Evolutionary conservation across 805 yeast genomes (phyloP).

Genomic region (Cyberlindnera japonica): DNA sequence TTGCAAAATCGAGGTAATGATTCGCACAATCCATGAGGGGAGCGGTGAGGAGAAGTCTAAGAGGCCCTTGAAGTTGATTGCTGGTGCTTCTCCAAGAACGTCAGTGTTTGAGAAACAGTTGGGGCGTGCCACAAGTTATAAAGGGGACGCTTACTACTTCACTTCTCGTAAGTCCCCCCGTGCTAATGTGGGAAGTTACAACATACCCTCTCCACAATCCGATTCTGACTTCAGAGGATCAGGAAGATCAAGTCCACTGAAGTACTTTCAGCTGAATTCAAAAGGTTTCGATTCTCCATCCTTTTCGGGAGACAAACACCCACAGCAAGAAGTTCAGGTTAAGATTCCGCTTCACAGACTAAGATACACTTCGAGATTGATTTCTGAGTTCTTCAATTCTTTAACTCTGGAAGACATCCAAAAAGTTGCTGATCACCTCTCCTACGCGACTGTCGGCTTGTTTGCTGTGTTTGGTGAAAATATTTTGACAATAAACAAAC

Average conservation of each 20-base stretch:
- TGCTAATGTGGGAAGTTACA: constrained; percentile 4
- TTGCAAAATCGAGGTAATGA: too few relatives aligned
- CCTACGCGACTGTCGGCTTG: constrained; percentile 10
- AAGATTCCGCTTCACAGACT: constrained; percentile 18
- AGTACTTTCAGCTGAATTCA: not conserved
- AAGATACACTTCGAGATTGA: not conserved
- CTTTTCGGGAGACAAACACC: not conserved
- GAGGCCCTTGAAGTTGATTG: constrained; percentile 16
- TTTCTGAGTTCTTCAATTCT: constrained; percentile 4
- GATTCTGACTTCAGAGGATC: not conserved
- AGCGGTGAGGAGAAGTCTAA: constrained; percentile 1
- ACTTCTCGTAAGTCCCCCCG: not conserved
- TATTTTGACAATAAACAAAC: constrained; percentile 12
- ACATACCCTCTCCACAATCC: not conserved
- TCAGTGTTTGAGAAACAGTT: constrained; percentile 24
- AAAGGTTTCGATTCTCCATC: not conserved
- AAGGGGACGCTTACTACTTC: not conserved
- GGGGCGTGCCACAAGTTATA: constrained; percentile 3
- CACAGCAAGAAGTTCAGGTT: constrained; percentile 6
- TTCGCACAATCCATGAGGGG: not conserved
- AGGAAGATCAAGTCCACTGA: not conserved
- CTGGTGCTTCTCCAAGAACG: constrained; percentile 14
- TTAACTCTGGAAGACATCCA: constrained; percentile 8
- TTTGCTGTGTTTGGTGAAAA: constrained; percentile 16
- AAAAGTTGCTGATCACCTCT: constrained; percentile 5